Evolutionary conservation across 1,139 yeast species (phyloP).

Genomic region (Protomyces pachydermus): DNA sequence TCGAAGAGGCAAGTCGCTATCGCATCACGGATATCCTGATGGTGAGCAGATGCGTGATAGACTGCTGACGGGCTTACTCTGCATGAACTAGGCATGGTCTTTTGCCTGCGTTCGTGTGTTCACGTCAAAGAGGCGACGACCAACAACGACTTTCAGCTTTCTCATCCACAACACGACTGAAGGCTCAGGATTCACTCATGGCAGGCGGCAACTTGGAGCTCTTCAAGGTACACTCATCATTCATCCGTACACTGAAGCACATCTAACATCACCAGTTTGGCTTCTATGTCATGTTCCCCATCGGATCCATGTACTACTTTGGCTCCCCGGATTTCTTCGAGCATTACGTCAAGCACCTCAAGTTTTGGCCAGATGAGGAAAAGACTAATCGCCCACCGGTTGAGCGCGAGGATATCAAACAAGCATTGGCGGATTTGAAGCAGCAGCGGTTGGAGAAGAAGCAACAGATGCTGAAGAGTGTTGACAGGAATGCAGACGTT

Average conservation of each 20-base stretch:
- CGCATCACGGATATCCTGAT: conserved; percentile 25
- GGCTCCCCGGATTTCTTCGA: conserved; percentile 25
- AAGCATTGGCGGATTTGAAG: conserved; percentile 12
- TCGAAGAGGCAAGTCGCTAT: conserved; percentile 24
- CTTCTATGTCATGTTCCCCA: conserved; percentile 27
- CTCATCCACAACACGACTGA: no score
- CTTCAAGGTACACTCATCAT: conserved; percentile 6
- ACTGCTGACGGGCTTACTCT: neutral
- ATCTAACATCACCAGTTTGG: conserved; percentile 8
- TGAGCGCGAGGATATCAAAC: conserved; percentile 25
- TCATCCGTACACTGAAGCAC: neutral
- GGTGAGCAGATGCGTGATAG: neutral
- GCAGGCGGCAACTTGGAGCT: conserved; percentile 25
- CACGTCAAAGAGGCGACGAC: neutral
- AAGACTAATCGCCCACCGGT: conserved; percentile 25
- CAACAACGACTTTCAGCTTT: neutral
- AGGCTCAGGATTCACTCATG: neutral
- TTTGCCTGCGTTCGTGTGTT: no score
- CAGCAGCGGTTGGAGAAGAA: conserved; percentile 8
- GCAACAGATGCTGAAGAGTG: neutral
- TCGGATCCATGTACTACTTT: conserved; percentile 25
- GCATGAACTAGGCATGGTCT: neutral
- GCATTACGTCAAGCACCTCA: conserved; percentile 24
- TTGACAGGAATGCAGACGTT: neutral
- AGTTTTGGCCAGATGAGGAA: conserved; percentile 26